Base-by-base conservation (phyloP, 129 eudicot genomes). In the Flaveria robusta region DNA sequence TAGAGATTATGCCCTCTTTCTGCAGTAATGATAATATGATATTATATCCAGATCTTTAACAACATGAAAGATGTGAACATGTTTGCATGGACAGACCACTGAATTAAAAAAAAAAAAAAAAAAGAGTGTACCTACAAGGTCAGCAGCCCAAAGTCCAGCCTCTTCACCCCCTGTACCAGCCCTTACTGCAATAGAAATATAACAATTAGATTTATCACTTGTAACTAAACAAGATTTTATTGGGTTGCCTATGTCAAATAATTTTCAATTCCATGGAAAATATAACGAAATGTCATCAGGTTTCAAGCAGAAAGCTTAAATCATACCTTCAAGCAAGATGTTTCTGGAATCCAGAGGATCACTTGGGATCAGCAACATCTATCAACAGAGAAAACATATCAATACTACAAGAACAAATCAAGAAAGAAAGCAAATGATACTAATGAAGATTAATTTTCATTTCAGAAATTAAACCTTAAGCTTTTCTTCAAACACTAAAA, bases 161-260 rank as follows among this genome's bases (percentile, higher is more conserved):
- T 95, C 99, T 83, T 95, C 99, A 54, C 99, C 99, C 54, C 99
- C 99, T 45, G 97, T 86, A 49, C 99, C 99, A 78, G 99, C 99
- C 85, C 99, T 85, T 22, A 91, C 99, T 95, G 93, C 83, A 83
- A 77, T 22, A 79, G 93, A 83, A 83, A 77, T 22, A 79, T 27
- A 79, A 71, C 69, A 74, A 83, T 43, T 62, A 27, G 58, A 42
- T 68, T 18, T 42, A 31, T 73, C 29, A 66, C 37, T 15, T 66
- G 29, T 13, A 72, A 23, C 31, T 23, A 76, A 70, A 71, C 56
- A 42, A 76, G 26, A 81, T 34, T 16, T 68, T 64, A 55, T 10
- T 1, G 18, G 31, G 23, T 26, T 24, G 52, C 27, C 31, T 70
- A 16, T 59, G 70, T 43, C 55, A 66, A 26, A 50, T 29, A 49